phyloP scores from a whole-genome alignment of 495 filamentous ascomycete genomes.

The Coniosporium apollinis region DNA sequence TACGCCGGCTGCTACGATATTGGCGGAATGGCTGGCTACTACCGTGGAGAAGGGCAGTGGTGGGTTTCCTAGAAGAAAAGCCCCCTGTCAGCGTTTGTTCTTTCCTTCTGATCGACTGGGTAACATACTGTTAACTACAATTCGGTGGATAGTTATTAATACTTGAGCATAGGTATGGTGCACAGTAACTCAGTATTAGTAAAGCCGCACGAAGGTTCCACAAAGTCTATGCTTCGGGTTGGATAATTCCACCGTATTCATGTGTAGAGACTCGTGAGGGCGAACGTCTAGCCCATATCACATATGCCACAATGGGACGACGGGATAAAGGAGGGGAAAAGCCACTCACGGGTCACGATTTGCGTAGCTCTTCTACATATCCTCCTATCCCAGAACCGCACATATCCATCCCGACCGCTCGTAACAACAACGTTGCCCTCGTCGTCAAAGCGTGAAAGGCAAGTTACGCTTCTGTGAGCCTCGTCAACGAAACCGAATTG shows the following conservation, averaged over 20 bases:
- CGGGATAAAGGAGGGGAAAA: constrained; percentile 47
- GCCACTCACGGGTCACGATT: constrained; percentile 32
- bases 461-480: constrained; percentile 39
- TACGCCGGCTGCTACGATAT: constrained; percentile 56
- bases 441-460: constrained; percentile 32
- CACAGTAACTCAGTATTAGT: no score
- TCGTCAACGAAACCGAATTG: constrained; percentile 23
- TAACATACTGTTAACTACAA: constrained; percentile 2
- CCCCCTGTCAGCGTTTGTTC: no score
- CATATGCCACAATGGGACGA: background rate
- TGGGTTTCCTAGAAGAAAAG: no score
- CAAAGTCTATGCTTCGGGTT: background rate
- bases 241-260: background rate
- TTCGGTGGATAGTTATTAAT: no score
- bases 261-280: background rate
- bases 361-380: constrained; percentile 7
- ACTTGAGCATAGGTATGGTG: no score
- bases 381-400: constrained; percentile 42
- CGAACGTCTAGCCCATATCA: constrained; percentile 1
- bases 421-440: constrained; percentile 32
- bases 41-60: constrained; percentile 55
- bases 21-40: constrained; percentile 38
- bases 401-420: constrained; percentile 43
- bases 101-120: constrained; percentile 14
- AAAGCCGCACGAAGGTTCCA: no score